Evolutionary conservation across 805 yeast genomes (phyloP).

Genomic region (Soucietia sequanensis): DNA sequence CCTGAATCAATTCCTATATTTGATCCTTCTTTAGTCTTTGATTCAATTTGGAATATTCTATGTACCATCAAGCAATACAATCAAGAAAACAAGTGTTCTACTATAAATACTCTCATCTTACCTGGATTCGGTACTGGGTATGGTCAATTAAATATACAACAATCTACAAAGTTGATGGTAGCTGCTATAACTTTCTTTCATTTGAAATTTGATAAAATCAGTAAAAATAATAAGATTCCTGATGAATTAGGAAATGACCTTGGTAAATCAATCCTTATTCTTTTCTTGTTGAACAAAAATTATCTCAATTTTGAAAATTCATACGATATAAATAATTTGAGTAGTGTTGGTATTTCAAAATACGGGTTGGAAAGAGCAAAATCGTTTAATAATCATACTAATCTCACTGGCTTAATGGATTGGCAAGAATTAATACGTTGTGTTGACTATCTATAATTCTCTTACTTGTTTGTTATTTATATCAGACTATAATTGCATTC

Average conservation of each 20-base stretch:
- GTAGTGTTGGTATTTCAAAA: neutral
- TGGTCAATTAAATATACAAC: conserved; percentile 16
- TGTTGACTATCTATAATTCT: conserved; percentile 4
- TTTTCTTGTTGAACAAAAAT: conserved; percentile 3
- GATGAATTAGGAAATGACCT: conserved; percentile 6
- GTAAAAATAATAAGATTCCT: conserved; percentile 8
- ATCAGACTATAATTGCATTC: neutral
- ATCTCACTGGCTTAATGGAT: conserved; percentile 6
- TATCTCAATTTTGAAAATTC: neutral
- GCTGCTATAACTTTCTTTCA: conserved; percentile 18
- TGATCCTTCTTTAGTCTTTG: conserved; percentile 11
- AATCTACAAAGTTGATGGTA: conserved; percentile 17
- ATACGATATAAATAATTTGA: neutral
- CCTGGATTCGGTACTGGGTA: conserved; percentile 30
- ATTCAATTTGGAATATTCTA: conserved; percentile 21
- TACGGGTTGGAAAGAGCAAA: neutral
- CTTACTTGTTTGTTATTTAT: no score
- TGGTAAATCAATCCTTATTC: neutral
- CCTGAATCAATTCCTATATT: conserved; percentile 15
- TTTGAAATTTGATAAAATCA: conserved; percentile 5
- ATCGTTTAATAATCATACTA: neutral
- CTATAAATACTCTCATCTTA: conserved; percentile 13
- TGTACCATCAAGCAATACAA: conserved; percentile 1
- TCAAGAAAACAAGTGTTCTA: neutral
- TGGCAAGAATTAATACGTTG: conserved; percentile 14